Conservation (phyloP, 1,139 yeast genomes). For the Geotrichum australiense region DNA sequence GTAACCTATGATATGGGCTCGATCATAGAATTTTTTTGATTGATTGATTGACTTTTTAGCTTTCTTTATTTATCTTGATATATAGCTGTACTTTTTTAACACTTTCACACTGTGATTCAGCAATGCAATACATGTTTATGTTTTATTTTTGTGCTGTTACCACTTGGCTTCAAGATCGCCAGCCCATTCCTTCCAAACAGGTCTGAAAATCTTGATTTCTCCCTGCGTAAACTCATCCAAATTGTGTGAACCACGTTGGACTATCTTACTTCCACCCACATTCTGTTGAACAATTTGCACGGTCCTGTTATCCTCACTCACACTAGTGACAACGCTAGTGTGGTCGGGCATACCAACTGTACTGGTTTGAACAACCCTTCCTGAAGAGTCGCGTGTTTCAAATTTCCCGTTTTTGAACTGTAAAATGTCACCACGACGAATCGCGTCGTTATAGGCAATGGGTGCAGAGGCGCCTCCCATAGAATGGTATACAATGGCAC, state of each 20-base stretch:
- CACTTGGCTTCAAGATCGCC: conserved; percentile 35
- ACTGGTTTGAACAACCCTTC: conserved; percentile 22
- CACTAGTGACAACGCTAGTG: conserved; percentile 50
- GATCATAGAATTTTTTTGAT: background rate
- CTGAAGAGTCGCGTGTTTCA: conserved; percentile 26
- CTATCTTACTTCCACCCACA: conserved; percentile 45
- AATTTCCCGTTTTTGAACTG: conserved; percentile 44
- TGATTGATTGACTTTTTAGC: background rate
- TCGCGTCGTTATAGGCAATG: conserved; percentile 26
- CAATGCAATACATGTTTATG: no score
- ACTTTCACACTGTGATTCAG: no score
- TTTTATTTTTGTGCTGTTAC: no score
- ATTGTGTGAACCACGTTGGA: conserved; percentile 42
- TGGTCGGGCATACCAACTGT: conserved; percentile 59
- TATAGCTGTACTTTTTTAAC: no score
- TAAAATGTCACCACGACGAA: conserved; percentile 43
- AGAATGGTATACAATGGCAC: conserved; percentile 46
- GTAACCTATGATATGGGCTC: background rate
- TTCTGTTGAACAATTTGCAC: conserved; percentile 56
- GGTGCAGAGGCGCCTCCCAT: conserved; percentile 27
- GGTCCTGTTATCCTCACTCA: conserved; percentile 28
- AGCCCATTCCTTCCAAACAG: conserved; percentile 51
- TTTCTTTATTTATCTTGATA: background rate
- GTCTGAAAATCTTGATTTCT: conserved; percentile 46
- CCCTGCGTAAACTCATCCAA: conserved; percentile 45